phyloP scores from a whole-genome alignment of 352 stramenopile species.

The Pythium guiyangense region DNA sequence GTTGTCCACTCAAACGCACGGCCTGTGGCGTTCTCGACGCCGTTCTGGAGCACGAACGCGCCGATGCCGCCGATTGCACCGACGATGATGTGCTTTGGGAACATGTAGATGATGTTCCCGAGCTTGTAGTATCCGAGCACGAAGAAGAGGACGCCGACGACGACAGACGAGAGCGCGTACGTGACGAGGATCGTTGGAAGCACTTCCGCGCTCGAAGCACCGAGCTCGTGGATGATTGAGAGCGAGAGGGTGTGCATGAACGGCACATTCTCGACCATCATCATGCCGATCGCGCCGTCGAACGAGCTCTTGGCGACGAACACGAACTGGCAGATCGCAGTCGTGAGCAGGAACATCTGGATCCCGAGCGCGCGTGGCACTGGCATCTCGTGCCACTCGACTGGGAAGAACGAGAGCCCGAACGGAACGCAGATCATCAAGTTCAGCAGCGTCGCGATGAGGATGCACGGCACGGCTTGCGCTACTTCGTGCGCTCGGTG shows the following conservation, averaged over 20 bases:
- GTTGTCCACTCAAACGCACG: conserved; percentile 55
- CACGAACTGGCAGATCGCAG: conserved; percentile 77
- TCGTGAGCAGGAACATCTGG: conserved; percentile 81
- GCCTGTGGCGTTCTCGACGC: conserved; percentile 82
- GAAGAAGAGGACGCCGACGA: conserved; percentile 90
- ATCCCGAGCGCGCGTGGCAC: conserved; percentile 74
- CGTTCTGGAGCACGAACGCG: conserved; percentile 81
- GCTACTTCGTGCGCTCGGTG: conserved; percentile 20
- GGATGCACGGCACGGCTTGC: conserved; percentile 45
- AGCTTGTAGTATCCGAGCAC: conserved; percentile 86
- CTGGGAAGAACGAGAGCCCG: conserved; percentile 79
- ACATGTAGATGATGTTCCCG: conserved; percentile 91
- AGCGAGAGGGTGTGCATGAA: conserved; percentile 92
- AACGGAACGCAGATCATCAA: conserved; percentile 88
- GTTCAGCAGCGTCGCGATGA: conserved; percentile 76
- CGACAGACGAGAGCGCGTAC: conserved; percentile 85
- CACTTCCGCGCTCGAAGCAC: conserved; percentile 55
- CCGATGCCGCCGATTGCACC: conserved; percentile 94
- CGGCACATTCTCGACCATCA: conserved; percentile 96
- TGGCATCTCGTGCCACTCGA: conserved; percentile 71
- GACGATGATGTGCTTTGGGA: conserved; percentile 93
- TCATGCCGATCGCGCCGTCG: conserved; percentile 70
- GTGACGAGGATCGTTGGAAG: conserved; percentile 91
- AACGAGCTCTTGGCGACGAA: conserved; percentile 76
- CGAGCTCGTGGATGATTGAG: conserved; percentile 81